These are phyloP conservation scores for Ascochyta lentis DNA, from an alignment of 2,329 filamentous ascomycete genomes.

Conservation along the genomic window DNA sequence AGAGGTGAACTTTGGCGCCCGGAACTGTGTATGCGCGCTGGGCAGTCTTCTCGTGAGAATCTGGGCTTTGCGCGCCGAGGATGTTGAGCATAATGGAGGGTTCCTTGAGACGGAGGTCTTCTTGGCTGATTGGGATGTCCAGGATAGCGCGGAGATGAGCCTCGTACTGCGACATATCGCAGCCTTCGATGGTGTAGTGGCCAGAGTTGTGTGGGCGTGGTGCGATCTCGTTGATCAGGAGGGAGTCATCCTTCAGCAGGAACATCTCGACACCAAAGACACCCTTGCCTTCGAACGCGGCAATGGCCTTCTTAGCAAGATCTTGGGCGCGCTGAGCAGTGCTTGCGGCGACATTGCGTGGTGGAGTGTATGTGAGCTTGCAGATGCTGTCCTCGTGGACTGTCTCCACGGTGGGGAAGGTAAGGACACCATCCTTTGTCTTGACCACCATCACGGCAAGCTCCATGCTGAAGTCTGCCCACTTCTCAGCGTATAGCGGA, in stretches of 20 bases:
- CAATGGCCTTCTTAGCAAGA: conserved; percentile 79
- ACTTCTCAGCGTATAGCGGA: conserved; percentile 87
- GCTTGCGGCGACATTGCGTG: conserved; percentile 69
- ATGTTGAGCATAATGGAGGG: conserved; percentile 81
- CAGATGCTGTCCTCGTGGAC: conserved; percentile 95
- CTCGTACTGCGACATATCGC: conserved; percentile 88
- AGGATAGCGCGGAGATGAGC: conserved; percentile 87
- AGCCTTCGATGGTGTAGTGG: conserved; percentile 93
- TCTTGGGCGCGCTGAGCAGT: conserved; percentile 72
- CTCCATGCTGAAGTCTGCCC: conserved; percentile 84
- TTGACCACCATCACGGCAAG: conserved; percentile 94
- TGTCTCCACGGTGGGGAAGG: conserved; percentile 92
- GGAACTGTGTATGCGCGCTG: conserved; percentile 64
- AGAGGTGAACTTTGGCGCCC: conserved; percentile 77
- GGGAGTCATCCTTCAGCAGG: conserved; percentile 71
- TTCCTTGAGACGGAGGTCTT: conserved; percentile 64
- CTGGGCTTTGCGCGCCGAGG: conserved; percentile 70
- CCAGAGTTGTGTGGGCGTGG: conserved; percentile 89
- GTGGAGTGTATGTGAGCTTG: conserved; percentile 88
- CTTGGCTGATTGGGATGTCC: conserved; percentile 62
- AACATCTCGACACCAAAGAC: conserved; percentile 99
- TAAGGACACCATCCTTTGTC: conserved; percentile 74
- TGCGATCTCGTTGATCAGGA: conserved; percentile 87
- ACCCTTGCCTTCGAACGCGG: conserved; percentile 83
- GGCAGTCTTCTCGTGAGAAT: conserved; percentile 68